Conservation (phyloP, 2,329 filamentous ascomycete genomes). For the Celoporthe dispersa region DNA sequence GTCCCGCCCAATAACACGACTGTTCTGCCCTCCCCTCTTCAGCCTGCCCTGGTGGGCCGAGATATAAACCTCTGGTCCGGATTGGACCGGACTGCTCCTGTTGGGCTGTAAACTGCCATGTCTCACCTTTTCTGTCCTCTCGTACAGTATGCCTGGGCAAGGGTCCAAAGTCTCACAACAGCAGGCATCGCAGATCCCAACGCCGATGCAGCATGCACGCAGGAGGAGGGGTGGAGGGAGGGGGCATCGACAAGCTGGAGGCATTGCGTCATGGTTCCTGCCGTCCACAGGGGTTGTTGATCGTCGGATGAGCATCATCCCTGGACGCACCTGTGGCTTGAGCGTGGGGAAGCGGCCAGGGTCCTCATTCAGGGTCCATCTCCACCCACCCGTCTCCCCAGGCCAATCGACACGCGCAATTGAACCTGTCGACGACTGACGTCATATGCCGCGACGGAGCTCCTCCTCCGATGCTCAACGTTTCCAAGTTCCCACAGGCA, state of each 20-base stretch:
- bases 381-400: background rate
- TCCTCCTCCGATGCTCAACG: background rate
- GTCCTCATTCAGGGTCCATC: conserved; percentile 12
- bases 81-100: background rate
- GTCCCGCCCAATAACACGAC: background rate
- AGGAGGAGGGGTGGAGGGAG: background rate
- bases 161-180: background rate
- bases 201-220: background rate
- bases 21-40: background rate
- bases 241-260: background rate
- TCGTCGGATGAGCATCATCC: background rate
- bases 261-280: conserved; percentile 11
- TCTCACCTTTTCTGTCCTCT: background rate
- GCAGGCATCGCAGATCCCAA: background rate
- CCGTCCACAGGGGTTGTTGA: background rate
- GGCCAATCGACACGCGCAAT: background rate
- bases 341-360: conserved; percentile 13
- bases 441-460: conserved; percentile 1
- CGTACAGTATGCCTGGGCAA: background rate
- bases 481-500: background rate
- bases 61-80: background rate
- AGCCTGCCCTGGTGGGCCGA: background rate
- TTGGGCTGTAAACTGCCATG: background rate
- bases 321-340: conserved; percentile 9
- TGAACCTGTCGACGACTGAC: background rate